phyloP scores from a whole-genome alignment of 2,329 filamentous ascomycete species.

The Fusarium papillatum region DNA sequence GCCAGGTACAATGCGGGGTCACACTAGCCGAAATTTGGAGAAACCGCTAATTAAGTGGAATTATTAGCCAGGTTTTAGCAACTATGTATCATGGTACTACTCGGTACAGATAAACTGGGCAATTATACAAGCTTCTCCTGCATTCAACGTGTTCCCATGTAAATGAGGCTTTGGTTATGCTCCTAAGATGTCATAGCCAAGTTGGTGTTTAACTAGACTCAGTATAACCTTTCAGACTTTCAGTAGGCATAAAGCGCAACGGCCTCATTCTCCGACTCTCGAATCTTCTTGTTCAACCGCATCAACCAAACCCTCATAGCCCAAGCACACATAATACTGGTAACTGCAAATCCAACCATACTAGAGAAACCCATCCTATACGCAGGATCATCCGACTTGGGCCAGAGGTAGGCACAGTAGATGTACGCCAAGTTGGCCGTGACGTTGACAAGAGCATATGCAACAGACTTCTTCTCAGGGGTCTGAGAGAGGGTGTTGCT shows the following conservation, averaged over 20 bases:
- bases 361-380: conserved; percentile 23
- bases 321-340: conserved; percentile 39
- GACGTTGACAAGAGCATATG: conserved; percentile 53
- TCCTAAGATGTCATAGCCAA: no score
- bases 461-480: conserved; percentile 56
- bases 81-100: no score
- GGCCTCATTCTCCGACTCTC: conserved; percentile 17
- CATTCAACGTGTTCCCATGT: no score
- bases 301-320: conserved; percentile 36
- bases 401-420: conserved; percentile 19
- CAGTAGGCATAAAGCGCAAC: conserved; percentile 23
- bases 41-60: not conserved
- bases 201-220: not conserved
- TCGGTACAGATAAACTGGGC: no score
- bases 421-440: conserved; percentile 17
- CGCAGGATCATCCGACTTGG: conserved; percentile 5
- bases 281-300: conserved; percentile 28
- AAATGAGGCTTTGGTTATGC: no score
- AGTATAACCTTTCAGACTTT: not conserved
- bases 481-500: conserved; percentile 54
- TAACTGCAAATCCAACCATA: conserved; percentile 21
- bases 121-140: no score
- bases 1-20: conserved; percentile 12
- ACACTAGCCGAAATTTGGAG: conserved; percentile 3
- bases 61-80: not conserved